Conservation (phyloP, 75 land plant species). For the Sequoia sempervirens region DNA sequence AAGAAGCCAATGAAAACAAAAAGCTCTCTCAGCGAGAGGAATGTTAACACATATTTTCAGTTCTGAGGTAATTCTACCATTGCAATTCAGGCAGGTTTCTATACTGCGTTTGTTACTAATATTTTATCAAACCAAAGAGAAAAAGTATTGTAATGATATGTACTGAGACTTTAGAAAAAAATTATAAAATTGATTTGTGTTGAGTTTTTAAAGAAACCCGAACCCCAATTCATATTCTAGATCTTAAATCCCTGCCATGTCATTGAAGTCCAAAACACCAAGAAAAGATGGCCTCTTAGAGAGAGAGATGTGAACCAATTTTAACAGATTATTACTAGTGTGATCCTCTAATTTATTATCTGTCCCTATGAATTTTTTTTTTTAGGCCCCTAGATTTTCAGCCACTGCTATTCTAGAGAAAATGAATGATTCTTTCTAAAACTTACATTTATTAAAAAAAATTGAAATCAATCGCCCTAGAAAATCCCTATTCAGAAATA, state of each 20-base stretch:
- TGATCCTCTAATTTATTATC: too few relatives aligned
- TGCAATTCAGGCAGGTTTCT: not conserved
- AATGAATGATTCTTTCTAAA: not conserved
- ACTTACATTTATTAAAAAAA: too few relatives aligned
- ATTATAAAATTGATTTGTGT: too few relatives aligned
- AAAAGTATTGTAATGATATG: not conserved
- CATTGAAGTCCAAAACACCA: not conserved
- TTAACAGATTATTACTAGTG: too few relatives aligned
- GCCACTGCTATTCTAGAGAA: not conserved
- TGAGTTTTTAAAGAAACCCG: not conserved
- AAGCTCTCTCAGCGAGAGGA: not conserved
- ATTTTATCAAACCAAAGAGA: not conserved
- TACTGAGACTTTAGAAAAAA: not conserved
- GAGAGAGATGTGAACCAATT: too few relatives aligned
- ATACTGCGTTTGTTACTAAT: not conserved
- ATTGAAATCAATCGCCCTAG: not conserved
- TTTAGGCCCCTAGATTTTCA: not conserved
- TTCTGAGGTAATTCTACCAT: not conserved
- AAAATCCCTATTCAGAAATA: not conserved
- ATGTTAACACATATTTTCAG: not conserved
- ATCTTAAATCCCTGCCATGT: not conserved
- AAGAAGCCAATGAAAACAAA: too few relatives aligned
- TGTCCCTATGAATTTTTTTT: too few relatives aligned
- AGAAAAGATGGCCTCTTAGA: not conserved
- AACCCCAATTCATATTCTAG: not conserved